Evolutionary conservation across 345 rosid genomes (phyloP).

Genomic region (Murraya koenigii): DNA sequence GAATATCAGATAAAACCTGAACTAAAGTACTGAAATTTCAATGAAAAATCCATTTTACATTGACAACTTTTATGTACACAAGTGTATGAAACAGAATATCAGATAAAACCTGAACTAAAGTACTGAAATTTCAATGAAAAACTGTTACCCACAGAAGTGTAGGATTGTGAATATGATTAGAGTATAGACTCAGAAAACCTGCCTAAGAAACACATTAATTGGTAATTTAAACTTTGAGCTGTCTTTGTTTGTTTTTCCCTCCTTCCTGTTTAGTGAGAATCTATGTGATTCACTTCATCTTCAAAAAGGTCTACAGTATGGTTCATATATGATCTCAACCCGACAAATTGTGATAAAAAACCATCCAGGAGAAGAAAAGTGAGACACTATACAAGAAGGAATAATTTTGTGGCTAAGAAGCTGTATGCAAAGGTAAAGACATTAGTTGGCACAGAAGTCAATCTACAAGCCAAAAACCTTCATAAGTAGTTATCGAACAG

Average conservation of each 20-base stretch:
- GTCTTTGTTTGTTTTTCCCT: not conserved
- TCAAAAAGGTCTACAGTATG: not conserved
- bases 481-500: not conserved
- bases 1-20: too few species aligned
- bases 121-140: conserved; percentile 24
- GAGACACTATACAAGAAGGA: not conserved
- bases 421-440: not conserved
- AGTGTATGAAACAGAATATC: not conserved
- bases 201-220: not conserved
- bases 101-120: too few species aligned
- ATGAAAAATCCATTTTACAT: not conserved
- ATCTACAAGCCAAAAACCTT: not conserved
- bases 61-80: not conserved
- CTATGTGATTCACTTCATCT: too few species aligned
- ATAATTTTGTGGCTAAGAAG: not conserved
- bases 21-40: conserved; percentile 28
- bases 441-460: not conserved
- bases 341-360: not conserved
- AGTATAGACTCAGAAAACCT: not conserved
- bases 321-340: not conserved
- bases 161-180: not conserved
- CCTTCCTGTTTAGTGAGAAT: too few species aligned
- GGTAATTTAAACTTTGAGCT: too few species aligned
- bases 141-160: not conserved
- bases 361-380: not conserved